Percentiles rank a stretch among this genome's conserved stretches.
phyloP scores from a whole-genome alignment of 2,329 filamentous ascomycete genomes.

The Epicoccum nigrum region DNA sequence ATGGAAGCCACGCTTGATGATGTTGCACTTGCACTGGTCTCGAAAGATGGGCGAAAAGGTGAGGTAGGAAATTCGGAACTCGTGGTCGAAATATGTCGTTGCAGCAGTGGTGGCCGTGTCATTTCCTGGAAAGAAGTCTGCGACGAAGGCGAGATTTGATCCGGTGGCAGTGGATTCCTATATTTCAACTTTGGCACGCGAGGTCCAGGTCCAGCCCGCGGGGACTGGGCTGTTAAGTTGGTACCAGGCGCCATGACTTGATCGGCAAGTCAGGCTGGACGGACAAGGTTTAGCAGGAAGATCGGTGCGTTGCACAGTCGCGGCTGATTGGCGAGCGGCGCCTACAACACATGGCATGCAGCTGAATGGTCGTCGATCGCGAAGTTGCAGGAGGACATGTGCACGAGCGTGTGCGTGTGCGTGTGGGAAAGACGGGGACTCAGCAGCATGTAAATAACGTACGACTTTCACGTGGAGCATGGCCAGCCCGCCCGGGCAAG shows the following conservation, averaged over 20 bases:
- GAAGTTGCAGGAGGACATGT: constrained; percentile 1
- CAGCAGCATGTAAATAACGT: no score
- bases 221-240: constrained; percentile 35
- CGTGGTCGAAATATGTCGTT: constrained; percentile 8
- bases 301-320: constrained; percentile 16
- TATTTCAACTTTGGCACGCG: constrained; percentile 46
- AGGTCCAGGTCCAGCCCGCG: constrained; percentile 22
- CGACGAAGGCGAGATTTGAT: constrained; percentile 23
- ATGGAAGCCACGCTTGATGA: constrained; percentile 44
- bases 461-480: not conserved
- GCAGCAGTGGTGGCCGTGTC: constrained; percentile 13
- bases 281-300: constrained; percentile 27
- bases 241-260: constrained; percentile 35
- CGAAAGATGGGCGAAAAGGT: constrained; percentile 20
- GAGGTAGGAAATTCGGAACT: constrained; percentile 13
- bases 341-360: constrained; percentile 27
- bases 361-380: not conserved
- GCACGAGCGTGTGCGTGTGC: not conserved
- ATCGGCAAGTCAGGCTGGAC: constrained; percentile 24
- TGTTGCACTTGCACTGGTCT: constrained; percentile 28
- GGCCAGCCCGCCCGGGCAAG: constrained; percentile 1
- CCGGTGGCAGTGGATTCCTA: constrained; percentile 38
- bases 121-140: constrained; percentile 10
- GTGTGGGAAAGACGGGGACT: constrained; percentile 7
- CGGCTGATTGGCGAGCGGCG: constrained; percentile 29